Evolutionary conservation across 2,329 filamentous ascomycete species (phyloP), one percentile per base, ranked within the genome.

Genomic region (Aspergillus viridinutans): DNA sequence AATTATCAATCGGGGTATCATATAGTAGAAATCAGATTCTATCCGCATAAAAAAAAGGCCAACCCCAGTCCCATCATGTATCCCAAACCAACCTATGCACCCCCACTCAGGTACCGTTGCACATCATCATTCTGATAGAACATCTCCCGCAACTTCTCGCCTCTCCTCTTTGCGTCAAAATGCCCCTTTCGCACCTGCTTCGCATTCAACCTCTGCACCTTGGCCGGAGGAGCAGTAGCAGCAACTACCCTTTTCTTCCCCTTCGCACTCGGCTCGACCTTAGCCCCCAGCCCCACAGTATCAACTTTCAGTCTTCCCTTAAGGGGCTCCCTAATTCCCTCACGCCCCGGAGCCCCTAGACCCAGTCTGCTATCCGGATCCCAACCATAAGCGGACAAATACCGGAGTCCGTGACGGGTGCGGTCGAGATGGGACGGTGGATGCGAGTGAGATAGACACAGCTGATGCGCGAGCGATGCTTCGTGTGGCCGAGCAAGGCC

Each of bases 91-190:
- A 6, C 26, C 23, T 47, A 45, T 23, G 29, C 54, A 42, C 57
- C 61, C 17, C 62, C 64, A 20, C 86, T 83, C 20, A 95, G 74
- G 69, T 95, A 94, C 67, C 81, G 85, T 66, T 92, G 85, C 54
- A 95, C 77, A 62, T 93, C 88, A n/a, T 89, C 83, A 62, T 84
- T 86, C 21, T 84, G 82, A 73, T 90, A 93, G 60, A 96, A 88
- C 75, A 90, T 81, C 64, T 85, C 80, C 61, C 86, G 81, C 58
- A 96, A 71, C 66, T 76, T 85, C 58, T 89, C 83, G 20, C 81
- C 80, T 59, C 80, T 86, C 69, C 76, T 85, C 74, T 80, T 87
- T 56, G 87, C 85, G 60, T 86, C 83, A 47, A 78, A 74, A 2
- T 84, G 85, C 68, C 81, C 73, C 69, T 84, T 85, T 64, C 85